These are phyloP conservation scores for Aspergillus mulundensis DNA, from an alignment of 495 filamentous ascomycete species.

Conservation along the genomic window DNA sequence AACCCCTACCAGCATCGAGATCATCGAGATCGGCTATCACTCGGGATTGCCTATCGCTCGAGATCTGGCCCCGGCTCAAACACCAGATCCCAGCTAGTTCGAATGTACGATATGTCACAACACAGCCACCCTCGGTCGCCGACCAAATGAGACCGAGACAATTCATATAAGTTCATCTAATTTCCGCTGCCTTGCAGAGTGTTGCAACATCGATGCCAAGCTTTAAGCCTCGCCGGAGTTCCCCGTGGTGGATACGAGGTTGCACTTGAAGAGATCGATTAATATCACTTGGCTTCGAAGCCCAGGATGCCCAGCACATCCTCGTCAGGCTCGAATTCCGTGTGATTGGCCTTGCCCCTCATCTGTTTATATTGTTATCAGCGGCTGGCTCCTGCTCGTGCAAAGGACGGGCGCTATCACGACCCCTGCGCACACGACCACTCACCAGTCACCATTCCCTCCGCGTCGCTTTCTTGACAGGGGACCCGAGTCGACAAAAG, in stretches of 20 bases:
- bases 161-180: neutral
- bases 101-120: neutral
- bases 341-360: constrained; percentile 8
- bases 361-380: constrained; percentile 10
- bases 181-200: neutral
- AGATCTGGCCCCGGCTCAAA: neutral
- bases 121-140: neutral
- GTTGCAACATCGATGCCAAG: constrained; percentile 7
- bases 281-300: constrained; percentile 6
- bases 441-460: neutral
- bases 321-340: neutral
- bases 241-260: constrained; percentile 9
- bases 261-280: constrained; percentile 5
- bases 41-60: neutral
- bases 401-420: neutral
- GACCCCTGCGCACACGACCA: constrained; percentile 7
- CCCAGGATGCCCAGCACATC: neutral
- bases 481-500: neutral
- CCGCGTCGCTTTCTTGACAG: neutral
- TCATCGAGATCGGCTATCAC: neutral
- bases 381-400: constrained; percentile 2
- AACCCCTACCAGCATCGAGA: neutral
- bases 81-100: neutral
- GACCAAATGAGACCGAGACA: neutral
- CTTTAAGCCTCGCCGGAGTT: constrained; percentile 6